These are phyloP conservation scores for Suhomyces bolitotheri DNA, from an alignment of 1,139 yeast genomes.

Conservation along the genomic window DNA sequence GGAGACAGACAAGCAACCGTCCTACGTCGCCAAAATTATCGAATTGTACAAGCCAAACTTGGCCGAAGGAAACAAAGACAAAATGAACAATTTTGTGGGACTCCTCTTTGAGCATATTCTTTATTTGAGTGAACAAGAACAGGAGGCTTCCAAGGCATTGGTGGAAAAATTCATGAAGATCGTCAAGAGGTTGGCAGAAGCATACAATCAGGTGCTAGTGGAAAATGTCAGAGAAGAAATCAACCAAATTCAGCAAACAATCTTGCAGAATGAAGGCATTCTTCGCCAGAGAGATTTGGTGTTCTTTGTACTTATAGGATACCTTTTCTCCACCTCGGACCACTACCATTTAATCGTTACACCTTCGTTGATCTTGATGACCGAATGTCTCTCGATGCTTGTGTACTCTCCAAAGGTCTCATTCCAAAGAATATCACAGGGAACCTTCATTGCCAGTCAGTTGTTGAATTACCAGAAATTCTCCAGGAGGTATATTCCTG, in stretches of 20 bases:
- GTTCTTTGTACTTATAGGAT: conserved; percentile 69
- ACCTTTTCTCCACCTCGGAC: conserved; percentile 89
- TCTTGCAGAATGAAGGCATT: conserved; percentile 23
- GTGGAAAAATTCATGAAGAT: conserved; percentile 49
- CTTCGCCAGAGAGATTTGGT: conserved; percentile 54
- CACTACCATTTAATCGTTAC: conserved; percentile 90
- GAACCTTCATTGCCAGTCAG: conserved; percentile 65
- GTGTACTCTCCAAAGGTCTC: conserved; percentile 45
- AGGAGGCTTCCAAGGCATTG: conserved; percentile 13
- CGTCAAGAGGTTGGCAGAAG: conserved; percentile 62
- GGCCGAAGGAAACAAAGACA: conserved; percentile 80
- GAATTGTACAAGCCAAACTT: conserved; percentile 71
- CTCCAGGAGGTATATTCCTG: conserved; percentile 83
- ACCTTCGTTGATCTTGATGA: conserved; percentile 73
- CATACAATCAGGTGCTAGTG: conserved; percentile 64
- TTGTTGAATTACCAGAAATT: conserved; percentile 72
- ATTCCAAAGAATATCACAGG: conserved; percentile 40
- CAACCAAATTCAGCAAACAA: conserved; percentile 49
- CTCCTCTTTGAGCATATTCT: conserved; percentile 66
- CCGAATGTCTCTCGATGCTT: conserved; percentile 55
- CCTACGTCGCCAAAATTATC: conserved; percentile 55
- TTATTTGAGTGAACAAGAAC: conserved; percentile 42
- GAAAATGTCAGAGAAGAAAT: conserved; percentile 38
- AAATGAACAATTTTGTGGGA: conserved; percentile 62
- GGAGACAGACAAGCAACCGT: conserved; percentile 45